Conservation (phyloP, 768 basidiomycete genomes). For the Amanita rimosa region DNA sequence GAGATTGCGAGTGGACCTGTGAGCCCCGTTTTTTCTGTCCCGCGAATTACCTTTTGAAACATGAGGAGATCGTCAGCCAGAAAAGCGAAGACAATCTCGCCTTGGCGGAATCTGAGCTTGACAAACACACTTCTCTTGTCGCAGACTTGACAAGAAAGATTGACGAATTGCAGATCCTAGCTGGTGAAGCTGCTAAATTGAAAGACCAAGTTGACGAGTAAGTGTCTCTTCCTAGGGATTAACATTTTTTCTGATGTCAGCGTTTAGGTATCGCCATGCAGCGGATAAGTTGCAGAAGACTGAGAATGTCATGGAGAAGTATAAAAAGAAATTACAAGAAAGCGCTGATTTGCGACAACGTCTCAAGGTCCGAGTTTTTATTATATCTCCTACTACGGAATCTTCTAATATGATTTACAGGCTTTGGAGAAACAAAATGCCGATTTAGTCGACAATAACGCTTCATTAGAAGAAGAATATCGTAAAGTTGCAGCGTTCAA, state of each 20-base stretch:
- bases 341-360: conserved; percentile 81
- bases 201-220: conserved; percentile 96
- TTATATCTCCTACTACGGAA: neutral
- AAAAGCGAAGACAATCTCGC: conserved; percentile 91
- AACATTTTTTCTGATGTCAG: neutral
- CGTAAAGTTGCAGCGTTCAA: conserved; percentile 79
- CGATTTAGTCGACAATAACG: conserved; percentile 83
- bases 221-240: conserved; percentile 15
- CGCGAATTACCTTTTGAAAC: conserved; percentile 11
- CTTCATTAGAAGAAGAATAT: conserved; percentile 86
- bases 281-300: conserved; percentile 88
- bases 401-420: conserved; percentile 23
- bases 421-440: conserved; percentile 90
- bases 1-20: conserved; percentile 74
- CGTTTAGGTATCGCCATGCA: conserved; percentile 73
- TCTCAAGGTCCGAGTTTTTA: conserved; percentile 48
- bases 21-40: conserved; percentile 24
- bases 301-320: conserved; percentile 97
- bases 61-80: conserved; percentile 44
- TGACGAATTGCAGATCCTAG: conserved; percentile 70
- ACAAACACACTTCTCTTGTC: conserved; percentile 60
- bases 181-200: conserved; percentile 66
- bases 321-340: conserved; percentile 97
- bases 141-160: conserved; percentile 68
- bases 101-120: conserved; percentile 71